Percentiles rank a stretch among this genome's conserved stretches.
phyloP scores from a whole-genome alignment of 768 basidiomycete genomes.

The Hirschioporus abietinus region DNA sequence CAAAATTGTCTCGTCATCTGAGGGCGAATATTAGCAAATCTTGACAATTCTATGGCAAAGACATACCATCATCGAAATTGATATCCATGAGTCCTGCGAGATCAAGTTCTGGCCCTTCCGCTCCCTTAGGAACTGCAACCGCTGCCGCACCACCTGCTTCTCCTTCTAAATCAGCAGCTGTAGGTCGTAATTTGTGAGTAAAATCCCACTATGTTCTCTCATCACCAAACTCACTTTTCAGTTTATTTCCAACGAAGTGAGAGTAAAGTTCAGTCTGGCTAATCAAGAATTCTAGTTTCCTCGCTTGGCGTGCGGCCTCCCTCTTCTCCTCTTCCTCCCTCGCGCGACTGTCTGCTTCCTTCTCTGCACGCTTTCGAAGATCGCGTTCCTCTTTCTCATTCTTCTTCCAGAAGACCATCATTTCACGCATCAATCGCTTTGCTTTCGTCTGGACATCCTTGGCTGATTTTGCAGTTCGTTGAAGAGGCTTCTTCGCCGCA shows the following conservation, averaged over 20 bases:
- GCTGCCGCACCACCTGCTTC: slow-evolving; percentile 31
- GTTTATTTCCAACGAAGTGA: slow-evolving; percentile 97
- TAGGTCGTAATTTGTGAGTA: neutral
- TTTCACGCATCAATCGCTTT: slow-evolving; percentile 88
- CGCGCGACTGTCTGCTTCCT: slow-evolving; percentile 84
- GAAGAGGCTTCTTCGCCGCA: slow-evolving; percentile 73
- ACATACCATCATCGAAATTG: slow-evolving; percentile 86
- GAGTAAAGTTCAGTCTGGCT: slow-evolving; percentile 98
- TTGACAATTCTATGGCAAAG: slow-evolving; percentile 5
- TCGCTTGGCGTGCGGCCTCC: slow-evolving; percentile 88
- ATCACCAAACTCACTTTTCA: slow-evolving; percentile 59
- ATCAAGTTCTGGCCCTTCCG: slow-evolving; percentile 24
- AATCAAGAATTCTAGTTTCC: slow-evolving; percentile 97
- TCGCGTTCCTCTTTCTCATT: slow-evolving; percentile 97
- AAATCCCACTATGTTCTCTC: neutral
- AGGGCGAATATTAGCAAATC: slow-evolving; percentile 2
- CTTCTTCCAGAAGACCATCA: slow-evolving; percentile 96
- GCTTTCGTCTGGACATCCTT: slow-evolving; percentile 84
- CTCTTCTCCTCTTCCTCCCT: slow-evolving; percentile 90
- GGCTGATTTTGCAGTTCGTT: slow-evolving; percentile 65
- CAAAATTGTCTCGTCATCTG: slow-evolving; percentile 86
- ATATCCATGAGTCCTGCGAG: slow-evolving; percentile 63
- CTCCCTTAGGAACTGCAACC: slow-evolving; percentile 46
- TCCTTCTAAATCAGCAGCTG: slow-evolving; percentile 77
- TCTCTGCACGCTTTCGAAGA: slow-evolving; percentile 87